Conservation (phyloP, 306 rosid genomes). For the Prunus armeniaca region DNA sequence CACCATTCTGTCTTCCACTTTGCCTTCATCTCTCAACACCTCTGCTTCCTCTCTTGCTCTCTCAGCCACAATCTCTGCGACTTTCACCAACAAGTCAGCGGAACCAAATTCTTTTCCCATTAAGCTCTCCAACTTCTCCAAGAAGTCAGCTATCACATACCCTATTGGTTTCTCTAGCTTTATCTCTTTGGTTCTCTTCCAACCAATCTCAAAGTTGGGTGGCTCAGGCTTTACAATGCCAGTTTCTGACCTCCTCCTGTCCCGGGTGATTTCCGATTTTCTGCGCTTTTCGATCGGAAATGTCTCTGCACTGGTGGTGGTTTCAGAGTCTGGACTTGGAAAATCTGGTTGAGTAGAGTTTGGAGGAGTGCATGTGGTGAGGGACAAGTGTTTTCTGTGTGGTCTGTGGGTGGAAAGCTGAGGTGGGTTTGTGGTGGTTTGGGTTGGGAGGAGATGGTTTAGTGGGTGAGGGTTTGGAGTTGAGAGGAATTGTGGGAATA, state of each 20-base stretch:
- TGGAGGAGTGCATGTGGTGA: slow-evolving; percentile 39
- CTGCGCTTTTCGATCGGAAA: slow-evolving; percentile 82
- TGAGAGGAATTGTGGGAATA: slow-evolving; percentile 36
- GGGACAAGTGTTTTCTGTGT: slow-evolving; percentile 32
- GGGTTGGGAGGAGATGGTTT: slow-evolving; percentile 24
- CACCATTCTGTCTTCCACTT: slow-evolving; percentile 90
- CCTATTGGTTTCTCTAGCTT: slow-evolving; percentile 73
- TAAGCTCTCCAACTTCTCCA: slow-evolving; percentile 73
- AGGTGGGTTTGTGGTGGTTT: slow-evolving; percentile 28
- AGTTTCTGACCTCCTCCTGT: slow-evolving; percentile 32
- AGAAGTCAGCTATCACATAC: slow-evolving; percentile 68
- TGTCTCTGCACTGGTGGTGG: slow-evolving; percentile 58
- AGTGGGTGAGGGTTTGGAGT: slow-evolving; percentile 4
- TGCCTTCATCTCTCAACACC: slow-evolving; percentile 66
- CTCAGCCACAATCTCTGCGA: slow-evolving; percentile 83
- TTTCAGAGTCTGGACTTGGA: slow-evolving; percentile 42
- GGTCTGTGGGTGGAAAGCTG: slow-evolving; percentile 18
- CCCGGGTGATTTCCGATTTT: slow-evolving; percentile 63
- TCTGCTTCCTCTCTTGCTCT: slow-evolving; percentile 90
- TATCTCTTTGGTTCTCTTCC: slow-evolving; percentile 89
- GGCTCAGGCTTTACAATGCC: slow-evolving; percentile 58
- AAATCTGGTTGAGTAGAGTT: slow-evolving; percentile 32
- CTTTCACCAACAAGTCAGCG: slow-evolving; percentile 61
- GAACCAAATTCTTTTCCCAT: slow-evolving; percentile 85
- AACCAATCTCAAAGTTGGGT: slow-evolving; percentile 77